Conservation (phyloP, 345 rosid species). For the Populus tremula region DNA sequence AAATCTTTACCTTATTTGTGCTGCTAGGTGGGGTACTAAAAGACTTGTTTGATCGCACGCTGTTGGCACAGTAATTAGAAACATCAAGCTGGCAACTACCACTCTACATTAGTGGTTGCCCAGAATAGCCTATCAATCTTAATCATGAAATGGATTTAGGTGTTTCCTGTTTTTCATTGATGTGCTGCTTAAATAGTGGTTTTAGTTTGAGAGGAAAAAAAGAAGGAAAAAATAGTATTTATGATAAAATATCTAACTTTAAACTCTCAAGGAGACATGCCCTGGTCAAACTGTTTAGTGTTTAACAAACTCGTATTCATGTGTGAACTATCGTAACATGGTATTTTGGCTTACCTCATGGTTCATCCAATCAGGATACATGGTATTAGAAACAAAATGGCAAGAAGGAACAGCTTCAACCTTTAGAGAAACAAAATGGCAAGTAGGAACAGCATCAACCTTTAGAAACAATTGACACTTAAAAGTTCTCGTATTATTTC, state of each 20-base stretch:
- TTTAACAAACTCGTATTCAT: not conserved
- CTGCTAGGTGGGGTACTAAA: constrained; percentile 1
- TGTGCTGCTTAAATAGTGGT: not conserved
- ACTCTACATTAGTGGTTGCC: not conserved
- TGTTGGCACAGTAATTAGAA: constrained; percentile 1
- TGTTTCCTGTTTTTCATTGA: not conserved
- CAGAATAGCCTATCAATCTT: not conserved
- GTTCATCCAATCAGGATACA: not conserved
- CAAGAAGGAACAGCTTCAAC: no score
- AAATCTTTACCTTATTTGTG: not conserved
- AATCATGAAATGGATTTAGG: not conserved
- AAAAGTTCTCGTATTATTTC: not conserved
- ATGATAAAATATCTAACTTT: not conserved
- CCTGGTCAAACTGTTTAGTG: not conserved
- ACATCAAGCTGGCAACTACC: not conserved
- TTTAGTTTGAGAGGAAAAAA: not conserved
- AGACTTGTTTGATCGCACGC: not conserved
- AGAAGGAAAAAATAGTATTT: not conserved
- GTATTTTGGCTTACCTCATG: not conserved
- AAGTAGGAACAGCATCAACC: not conserved
- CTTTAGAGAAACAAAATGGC: no score
- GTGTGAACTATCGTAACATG: not conserved
- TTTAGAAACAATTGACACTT: not conserved
- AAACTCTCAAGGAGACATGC: not conserved
- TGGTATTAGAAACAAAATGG: not conserved